Evolutionary conservation across 352 stramenopile genomes (phyloP).

Genomic region (Globisporangium apiculatum): DNA sequence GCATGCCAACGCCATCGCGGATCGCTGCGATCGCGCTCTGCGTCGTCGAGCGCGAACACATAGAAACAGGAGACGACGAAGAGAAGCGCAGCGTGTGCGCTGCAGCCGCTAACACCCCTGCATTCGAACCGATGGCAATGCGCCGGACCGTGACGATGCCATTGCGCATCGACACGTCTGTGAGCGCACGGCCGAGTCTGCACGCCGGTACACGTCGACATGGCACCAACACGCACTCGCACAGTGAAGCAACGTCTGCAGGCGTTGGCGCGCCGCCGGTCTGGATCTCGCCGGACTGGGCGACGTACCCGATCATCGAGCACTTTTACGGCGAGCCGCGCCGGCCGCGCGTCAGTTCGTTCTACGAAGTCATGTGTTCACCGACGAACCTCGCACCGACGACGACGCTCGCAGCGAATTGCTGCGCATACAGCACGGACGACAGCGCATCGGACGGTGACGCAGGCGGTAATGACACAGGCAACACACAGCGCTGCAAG

Average conservation of each 20-base stretch:
- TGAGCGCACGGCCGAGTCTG: neutral
- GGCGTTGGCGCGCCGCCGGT: slow-evolving; percentile 39
- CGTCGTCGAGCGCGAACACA: neutral
- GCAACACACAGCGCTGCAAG: slow-evolving; percentile 9
- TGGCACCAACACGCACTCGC: neutral
- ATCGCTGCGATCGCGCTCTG: neutral
- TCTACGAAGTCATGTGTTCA: slow-evolving; percentile 79
- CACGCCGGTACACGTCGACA: neutral
- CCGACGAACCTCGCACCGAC: slow-evolving; percentile 47
- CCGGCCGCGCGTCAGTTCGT: slow-evolving; percentile 52
- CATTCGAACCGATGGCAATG: neutral
- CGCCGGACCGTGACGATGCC: neutral
- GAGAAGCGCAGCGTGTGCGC: neutral
- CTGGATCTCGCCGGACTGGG: slow-evolving; percentile 70
- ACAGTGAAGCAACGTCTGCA: neutral
- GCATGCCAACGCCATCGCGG: neutral
- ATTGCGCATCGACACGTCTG: slow-evolving; percentile 7
- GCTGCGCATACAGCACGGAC: slow-evolving; percentile 36
- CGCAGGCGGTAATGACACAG: neutral
- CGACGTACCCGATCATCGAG: slow-evolving; percentile 67
- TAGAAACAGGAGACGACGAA: neutral
- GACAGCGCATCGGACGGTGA: slow-evolving; percentile 7
- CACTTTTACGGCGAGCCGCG: slow-evolving; percentile 62
- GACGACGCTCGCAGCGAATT: slow-evolving; percentile 53
- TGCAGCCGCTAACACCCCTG: neutral